Evolutionary conservation across 1,284 basidiomycete genomes (phyloP).

Genomic region (Cystobasidium slooffiae): DNA sequence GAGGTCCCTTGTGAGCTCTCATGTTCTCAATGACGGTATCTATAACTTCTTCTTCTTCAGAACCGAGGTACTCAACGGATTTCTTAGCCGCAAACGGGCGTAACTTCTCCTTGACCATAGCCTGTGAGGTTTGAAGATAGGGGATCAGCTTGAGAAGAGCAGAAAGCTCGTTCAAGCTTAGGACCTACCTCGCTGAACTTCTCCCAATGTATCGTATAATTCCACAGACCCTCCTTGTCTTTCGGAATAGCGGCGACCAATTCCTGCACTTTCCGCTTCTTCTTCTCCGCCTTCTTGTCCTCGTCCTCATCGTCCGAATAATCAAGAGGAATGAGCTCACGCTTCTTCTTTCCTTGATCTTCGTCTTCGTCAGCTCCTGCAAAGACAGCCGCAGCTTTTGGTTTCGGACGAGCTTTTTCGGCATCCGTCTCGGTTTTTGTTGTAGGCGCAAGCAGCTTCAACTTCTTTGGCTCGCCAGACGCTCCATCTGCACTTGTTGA

Average conservation of each 20-base stretch:
- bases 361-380: constrained; percentile 54
- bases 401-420: constrained; percentile 44
- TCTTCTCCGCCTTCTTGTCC: constrained; percentile 46
- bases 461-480: constrained; percentile 46
- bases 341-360: constrained; percentile 49
- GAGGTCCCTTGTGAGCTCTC: constrained; percentile 51
- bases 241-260: constrained; percentile 51
- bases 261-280: constrained; percentile 50
- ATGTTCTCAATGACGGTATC: constrained; percentile 54
- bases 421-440: constrained; percentile 28
- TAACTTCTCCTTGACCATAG: constrained; percentile 51
- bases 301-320: constrained; percentile 55
- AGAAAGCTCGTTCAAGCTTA: background rate
- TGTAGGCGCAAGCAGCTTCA: constrained; percentile 27
- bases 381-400: constrained; percentile 48
- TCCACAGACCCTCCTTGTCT: constrained; percentile 51
- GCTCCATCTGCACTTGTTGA: constrained; percentile 43
- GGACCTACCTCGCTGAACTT: constrained; percentile 51
- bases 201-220: constrained; percentile 51
- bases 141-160: background rate
- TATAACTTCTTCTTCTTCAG: constrained; percentile 54
- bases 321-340: constrained; percentile 53
- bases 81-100: constrained; percentile 52
- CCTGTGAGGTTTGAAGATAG: constrained; percentile 40
- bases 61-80: constrained; percentile 54